These are phyloP conservation scores for Arabidopsis suecica DNA, from an alignment of 345 rosid genomes.

Conservation along the genomic window DNA sequence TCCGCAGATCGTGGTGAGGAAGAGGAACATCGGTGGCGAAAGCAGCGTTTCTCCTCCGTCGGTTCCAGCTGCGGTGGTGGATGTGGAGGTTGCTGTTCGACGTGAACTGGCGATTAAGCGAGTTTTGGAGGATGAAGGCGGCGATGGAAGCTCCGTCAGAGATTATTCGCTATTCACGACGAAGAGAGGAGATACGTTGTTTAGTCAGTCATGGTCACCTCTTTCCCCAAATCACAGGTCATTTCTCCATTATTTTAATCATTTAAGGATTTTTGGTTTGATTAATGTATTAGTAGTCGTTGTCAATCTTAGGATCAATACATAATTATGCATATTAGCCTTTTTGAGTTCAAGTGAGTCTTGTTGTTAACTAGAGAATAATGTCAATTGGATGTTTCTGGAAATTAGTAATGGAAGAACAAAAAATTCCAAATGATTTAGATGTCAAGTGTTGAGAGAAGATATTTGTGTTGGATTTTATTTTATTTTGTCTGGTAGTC, in stretches of 20 bases:
- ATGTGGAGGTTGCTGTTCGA: slow-evolving; percentile 68
- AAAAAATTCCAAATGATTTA: background rate
- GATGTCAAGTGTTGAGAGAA: background rate
- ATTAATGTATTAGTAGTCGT: background rate
- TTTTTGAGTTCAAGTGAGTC: background rate
- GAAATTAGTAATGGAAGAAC: background rate
- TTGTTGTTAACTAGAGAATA: background rate
- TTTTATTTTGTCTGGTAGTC: slow-evolving; percentile 35
- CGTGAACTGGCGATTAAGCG: slow-evolving; percentile 67
- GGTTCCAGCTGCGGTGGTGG: slow-evolving; percentile 45
- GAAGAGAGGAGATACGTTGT: slow-evolving; percentile 70
- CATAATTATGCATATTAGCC: no score
- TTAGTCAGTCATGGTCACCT: slow-evolving; percentile 86
- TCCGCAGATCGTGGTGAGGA: slow-evolving; percentile 58
- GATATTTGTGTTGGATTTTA: background rate
- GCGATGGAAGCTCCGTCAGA: slow-evolving; percentile 51
- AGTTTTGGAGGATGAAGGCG: slow-evolving; percentile 62
- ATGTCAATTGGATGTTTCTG: background rate
- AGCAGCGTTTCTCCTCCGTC: slow-evolving; percentile 30
- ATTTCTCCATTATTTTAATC: background rate
- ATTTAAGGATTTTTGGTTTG: background rate
- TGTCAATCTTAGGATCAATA: background rate
- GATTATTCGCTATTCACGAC: slow-evolving; percentile 60
- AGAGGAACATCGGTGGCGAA: slow-evolving; percentile 42
- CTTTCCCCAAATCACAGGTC: slow-evolving; percentile 62